These are phyloP conservation scores for Fusarium austroafricanum DNA, from an alignment of 2,329 filamentous ascomycete species.

Conservation along the genomic window DNA sequence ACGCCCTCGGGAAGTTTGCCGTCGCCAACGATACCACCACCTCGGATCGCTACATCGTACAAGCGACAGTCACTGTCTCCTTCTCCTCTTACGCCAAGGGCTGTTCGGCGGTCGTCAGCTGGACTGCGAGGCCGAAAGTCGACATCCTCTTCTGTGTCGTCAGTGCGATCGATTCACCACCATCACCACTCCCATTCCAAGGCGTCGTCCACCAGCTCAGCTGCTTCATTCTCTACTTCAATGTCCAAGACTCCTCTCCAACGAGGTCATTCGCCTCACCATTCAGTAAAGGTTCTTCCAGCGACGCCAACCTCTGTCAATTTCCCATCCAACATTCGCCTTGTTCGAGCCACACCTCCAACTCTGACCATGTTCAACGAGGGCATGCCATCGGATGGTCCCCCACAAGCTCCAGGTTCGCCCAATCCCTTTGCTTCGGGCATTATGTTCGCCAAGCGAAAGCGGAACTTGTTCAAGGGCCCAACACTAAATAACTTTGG, in stretches of 20 bases:
- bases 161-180: slow-evolving; percentile 89
- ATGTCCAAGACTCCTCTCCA: slow-evolving; percentile 75
- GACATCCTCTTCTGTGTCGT: slow-evolving; percentile 94
- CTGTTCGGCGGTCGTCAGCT: slow-evolving; percentile 83
- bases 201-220: slow-evolving; percentile 90
- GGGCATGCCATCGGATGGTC: slow-evolving; percentile 60
- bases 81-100: slow-evolving; percentile 87
- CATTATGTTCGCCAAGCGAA: slow-evolving; percentile 83
- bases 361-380: slow-evolving; percentile 68
- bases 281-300: slow-evolving; percentile 94
- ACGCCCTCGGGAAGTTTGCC: slow-evolving; percentile 40
- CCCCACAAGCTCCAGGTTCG: slow-evolving; percentile 59
- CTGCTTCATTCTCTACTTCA: slow-evolving; percentile 76
- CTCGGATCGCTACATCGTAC: slow-evolving; percentile 56
- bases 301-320: slow-evolving; percentile 80
- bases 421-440: slow-evolving; percentile 71
- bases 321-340: slow-evolving; percentile 87
- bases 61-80: slow-evolving; percentile 87
- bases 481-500: slow-evolving; percentile 73
- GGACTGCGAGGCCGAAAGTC: slow-evolving; percentile 93
- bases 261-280: slow-evolving; percentile 80
- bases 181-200: slow-evolving; percentile 91
- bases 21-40: slow-evolving; percentile 48
- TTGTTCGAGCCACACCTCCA: slow-evolving; percentile 73
- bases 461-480: slow-evolving; percentile 84